These are phyloP conservation scores for Puya raimondii DNA, from an alignment of 176 grass and related monocot species.

Conservation along the genomic window DNA sequence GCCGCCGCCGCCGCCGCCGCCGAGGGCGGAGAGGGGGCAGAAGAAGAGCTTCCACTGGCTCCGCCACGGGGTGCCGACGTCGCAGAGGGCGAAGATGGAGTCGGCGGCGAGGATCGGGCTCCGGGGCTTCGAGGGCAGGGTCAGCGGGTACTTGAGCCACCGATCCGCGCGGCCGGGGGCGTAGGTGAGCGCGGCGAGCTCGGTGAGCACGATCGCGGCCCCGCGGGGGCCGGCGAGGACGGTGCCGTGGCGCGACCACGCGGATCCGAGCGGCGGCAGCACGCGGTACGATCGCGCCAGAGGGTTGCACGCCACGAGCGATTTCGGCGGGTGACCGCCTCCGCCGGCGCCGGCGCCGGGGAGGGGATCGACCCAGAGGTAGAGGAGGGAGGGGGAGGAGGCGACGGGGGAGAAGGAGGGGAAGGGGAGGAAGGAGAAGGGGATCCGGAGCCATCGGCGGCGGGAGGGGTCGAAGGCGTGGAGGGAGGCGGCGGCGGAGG, in stretches of 20 bases:
- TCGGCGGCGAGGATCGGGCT: slow-evolving; percentile 73
- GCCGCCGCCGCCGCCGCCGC: slow-evolving; percentile 28
- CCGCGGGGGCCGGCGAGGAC: slow-evolving; percentile 74
- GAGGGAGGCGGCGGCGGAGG: slow-evolving; percentile 28
- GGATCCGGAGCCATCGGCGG: slow-evolving; percentile 72
- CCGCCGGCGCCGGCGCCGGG: neutral
- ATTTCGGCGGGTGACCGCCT: slow-evolving; percentile 41
- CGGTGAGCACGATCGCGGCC: slow-evolving; percentile 63
- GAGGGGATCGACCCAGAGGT: slow-evolving; percentile 72
- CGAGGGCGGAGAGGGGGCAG: slow-evolving; percentile 48
- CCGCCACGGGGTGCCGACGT: slow-evolving; percentile 87
- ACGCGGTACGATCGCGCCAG: slow-evolving; percentile 59
- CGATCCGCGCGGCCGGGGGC: slow-evolving; percentile 39
- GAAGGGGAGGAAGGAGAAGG: slow-evolving; percentile 81
- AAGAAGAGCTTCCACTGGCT: slow-evolving; percentile 99
- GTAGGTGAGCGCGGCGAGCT: slow-evolving; percentile 82
- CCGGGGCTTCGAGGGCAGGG: slow-evolving; percentile 84
- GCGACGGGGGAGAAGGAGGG: slow-evolving; percentile 77
- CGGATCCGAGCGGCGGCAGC: slow-evolving; percentile 82
- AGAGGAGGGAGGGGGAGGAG: slow-evolving; percentile 78
- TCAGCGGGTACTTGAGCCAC: slow-evolving; percentile 90
- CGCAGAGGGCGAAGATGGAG: slow-evolving; percentile 74
- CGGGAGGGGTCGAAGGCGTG: slow-evolving; percentile 74
- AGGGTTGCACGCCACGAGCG: slow-evolving; percentile 89
- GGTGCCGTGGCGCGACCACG: slow-evolving; percentile 96